Percentiles rank a stretch among this genome's conserved stretches.
Evolutionary conservation across 208 protist species (phyloP).

Genomic region (Angomonas deanei): DNA sequence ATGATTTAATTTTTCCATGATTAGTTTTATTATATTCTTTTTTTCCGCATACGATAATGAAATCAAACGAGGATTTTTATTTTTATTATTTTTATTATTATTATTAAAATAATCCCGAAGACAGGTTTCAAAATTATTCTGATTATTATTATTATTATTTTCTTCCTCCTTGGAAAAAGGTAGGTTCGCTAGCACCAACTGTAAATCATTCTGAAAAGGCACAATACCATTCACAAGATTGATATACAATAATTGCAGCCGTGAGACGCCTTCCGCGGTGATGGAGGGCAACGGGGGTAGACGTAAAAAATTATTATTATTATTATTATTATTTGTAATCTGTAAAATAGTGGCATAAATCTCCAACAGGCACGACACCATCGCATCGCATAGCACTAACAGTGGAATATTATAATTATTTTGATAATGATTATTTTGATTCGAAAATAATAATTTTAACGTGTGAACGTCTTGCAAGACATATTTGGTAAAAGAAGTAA

Average conservation of each 20-base stretch:
- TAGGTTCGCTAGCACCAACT: slow-evolving; percentile 34
- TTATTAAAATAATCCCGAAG: neutral
- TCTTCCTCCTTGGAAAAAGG: slow-evolving; percentile 19
- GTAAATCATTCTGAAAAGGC: slow-evolving; percentile 44
- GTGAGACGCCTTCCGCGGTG: slow-evolving; percentile 29
- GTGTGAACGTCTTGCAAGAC: too few species aligned
- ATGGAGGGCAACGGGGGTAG: slow-evolving; percentile 71
- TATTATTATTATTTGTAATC: neutral
- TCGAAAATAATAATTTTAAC: too few species aligned
- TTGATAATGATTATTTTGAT: too few species aligned
- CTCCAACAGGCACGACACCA: too few species aligned
- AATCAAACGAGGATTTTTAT: too few species aligned
- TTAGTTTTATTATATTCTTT: neutral
- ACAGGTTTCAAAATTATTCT: neutral
- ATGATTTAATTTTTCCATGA: neutral
- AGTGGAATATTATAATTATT: too few species aligned
- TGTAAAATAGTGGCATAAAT: too few species aligned
- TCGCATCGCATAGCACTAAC: too few species aligned
- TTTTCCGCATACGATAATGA: too few species aligned
- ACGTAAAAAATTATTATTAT: slow-evolving; percentile 18
- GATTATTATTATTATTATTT: slow-evolving; percentile 1
- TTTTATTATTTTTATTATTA: neutral
- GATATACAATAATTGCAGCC: slow-evolving; percentile 64
- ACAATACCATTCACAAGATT: slow-evolving; percentile 72
- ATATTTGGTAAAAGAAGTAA: too few species aligned